These are phyloP conservation scores for Trichophaea hybrida DNA, from an alignment of 2,329 filamentous ascomycete genomes.

Conservation along the genomic window DNA sequence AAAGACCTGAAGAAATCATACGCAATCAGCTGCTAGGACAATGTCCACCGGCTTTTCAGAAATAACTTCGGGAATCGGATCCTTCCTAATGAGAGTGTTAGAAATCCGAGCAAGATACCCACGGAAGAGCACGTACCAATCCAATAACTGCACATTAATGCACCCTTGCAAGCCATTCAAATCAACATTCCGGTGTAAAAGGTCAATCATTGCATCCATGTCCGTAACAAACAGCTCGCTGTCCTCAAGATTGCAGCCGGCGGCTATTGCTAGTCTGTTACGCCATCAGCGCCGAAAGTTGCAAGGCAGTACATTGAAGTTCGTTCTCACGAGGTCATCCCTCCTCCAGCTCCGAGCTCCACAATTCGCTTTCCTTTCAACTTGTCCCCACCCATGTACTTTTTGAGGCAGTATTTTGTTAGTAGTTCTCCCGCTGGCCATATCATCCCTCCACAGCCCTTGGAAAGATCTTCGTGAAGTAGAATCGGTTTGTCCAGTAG, in stretches of 20 bases:
- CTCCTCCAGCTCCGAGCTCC: slow-evolving; percentile 83
- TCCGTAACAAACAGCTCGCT: slow-evolving; percentile 65
- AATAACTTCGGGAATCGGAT: slow-evolving; percentile 42
- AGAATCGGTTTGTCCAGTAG: slow-evolving; percentile 55
- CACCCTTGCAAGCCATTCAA: slow-evolving; percentile 55
- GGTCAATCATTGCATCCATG: slow-evolving; percentile 64
- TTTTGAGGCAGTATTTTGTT: slow-evolving; percentile 60
- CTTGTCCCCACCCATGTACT: slow-evolving; percentile 6
- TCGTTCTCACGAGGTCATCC: slow-evolving; percentile 54
- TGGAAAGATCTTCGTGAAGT: slow-evolving; percentile 70
- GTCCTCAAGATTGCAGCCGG: slow-evolving; percentile 36
- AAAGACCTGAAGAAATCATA: slow-evolving; percentile 30
- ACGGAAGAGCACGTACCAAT: slow-evolving; percentile 50
- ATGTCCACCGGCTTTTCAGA: slow-evolving; percentile 52
- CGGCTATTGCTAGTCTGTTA: slow-evolving; percentile 43
- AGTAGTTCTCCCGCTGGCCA: slow-evolving; percentile 92
- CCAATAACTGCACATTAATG: slow-evolving; percentile 56
- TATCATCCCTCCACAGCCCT: slow-evolving; percentile 82
- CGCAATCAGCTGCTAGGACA: slow-evolving; percentile 88
- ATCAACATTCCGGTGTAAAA: slow-evolving; percentile 79
- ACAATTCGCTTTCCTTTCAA: slow-evolving; percentile 33
- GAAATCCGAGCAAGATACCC: not conserved
- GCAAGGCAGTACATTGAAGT: not conserved
- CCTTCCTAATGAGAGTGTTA: slow-evolving; percentile 38
- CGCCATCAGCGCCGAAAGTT: not conserved